phyloP scores from a whole-genome alignment of 805 yeast species.

The Diddensiella transvaalensis region DNA sequence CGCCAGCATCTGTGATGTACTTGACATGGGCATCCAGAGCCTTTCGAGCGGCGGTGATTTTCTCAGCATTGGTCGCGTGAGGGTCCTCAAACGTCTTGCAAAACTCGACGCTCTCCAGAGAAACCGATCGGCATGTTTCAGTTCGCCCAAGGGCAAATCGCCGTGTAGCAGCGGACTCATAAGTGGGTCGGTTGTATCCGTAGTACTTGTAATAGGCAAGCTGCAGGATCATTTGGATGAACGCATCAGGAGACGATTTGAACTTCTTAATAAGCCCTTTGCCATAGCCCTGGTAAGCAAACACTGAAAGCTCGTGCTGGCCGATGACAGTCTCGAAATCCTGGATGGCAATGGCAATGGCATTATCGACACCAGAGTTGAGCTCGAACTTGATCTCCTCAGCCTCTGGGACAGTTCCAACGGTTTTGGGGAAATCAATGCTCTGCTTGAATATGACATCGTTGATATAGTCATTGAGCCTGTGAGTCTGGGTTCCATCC shows the following conservation, averaged over 20 bases:
- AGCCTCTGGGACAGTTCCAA: constrained; percentile 27
- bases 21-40: constrained; percentile 73
- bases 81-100: constrained; percentile 71
- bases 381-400: constrained; percentile 49
- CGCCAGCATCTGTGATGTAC: constrained; percentile 72
- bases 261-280: constrained; percentile 79
- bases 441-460: constrained; percentile 51
- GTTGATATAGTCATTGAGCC: constrained; percentile 73
- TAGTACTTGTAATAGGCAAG: constrained; percentile 81
- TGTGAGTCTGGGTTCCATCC: constrained; percentile 96
- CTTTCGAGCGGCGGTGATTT: constrained; percentile 61
- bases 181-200: constrained; percentile 82
- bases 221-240: constrained; percentile 85
- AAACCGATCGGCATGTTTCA: constrained; percentile 85
- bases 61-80: constrained; percentile 47
- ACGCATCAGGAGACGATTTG: constrained; percentile 91
- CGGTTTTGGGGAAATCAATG: constrained; percentile 32
- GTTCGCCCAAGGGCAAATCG: constrained; percentile 87
- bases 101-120: constrained; percentile 64
- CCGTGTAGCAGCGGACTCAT: constrained; percentile 94
- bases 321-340: constrained; percentile 57
- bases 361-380: constrained; percentile 45
- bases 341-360: constrained; percentile 53
- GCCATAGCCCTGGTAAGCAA: constrained; percentile 82
- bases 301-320: constrained; percentile 69